These are phyloP conservation scores for Suhomyces prunicola DNA, from an alignment of 805 yeast genomes.

Conservation along the genomic window DNA sequence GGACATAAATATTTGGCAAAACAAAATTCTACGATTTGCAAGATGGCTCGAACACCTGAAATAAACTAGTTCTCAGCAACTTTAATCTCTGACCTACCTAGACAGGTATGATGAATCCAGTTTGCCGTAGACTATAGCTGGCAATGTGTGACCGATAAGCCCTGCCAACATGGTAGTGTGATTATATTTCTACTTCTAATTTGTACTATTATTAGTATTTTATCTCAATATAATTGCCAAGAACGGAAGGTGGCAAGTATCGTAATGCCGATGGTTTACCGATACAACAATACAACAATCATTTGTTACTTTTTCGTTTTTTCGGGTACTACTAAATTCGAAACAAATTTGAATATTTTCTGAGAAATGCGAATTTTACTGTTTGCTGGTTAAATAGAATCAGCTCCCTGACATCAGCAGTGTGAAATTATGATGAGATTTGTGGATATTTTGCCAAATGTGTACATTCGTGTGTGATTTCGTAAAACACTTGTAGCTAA, in stretches of 20 bases:
- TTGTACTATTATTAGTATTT: not conserved
- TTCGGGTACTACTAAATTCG: not conserved
- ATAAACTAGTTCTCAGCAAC: not conserved
- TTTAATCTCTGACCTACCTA: not conserved
- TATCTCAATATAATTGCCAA: not conserved
- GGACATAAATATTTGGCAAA: not conserved
- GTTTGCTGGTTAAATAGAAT: not conserved
- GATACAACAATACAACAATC: not conserved
- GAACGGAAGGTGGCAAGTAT: not conserved
- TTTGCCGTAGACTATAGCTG: not conserved
- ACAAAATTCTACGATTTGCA: not conserved
- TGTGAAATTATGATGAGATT: not conserved
- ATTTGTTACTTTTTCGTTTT: not conserved
- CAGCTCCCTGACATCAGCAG: not conserved
- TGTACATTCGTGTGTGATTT: not conserved
- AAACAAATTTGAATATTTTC: not conserved
- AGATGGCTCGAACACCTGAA: not conserved
- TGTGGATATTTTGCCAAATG: not conserved
- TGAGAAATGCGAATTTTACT: not conserved
- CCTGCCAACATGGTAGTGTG: not conserved
- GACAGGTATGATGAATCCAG: not conserved
- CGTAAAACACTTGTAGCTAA: not conserved
- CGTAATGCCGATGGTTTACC: not conserved
- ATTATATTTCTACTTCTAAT: not conserved
- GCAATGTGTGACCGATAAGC: conserved; percentile 1